These are phyloP conservation scores for Picea abies DNA, from an alignment of 83 land plant genomes.

Conservation along the genomic window DNA sequence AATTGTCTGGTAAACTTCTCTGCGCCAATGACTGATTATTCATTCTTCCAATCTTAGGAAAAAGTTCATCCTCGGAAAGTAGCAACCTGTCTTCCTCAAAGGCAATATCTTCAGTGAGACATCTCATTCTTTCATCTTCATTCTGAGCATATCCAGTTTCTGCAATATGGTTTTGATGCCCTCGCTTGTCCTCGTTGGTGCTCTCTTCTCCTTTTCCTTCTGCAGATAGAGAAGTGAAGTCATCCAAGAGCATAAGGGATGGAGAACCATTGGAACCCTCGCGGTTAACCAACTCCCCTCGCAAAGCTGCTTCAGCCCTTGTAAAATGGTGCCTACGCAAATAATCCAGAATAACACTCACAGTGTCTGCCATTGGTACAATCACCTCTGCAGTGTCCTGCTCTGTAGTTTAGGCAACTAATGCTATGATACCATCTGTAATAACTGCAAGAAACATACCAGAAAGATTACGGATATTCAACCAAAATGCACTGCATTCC, in stretches of 20 bases:
- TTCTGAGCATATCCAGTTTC: conserved; percentile 7
- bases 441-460: conserved; percentile 6
- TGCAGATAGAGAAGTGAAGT: not conserved
- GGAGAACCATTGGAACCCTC: conserved; percentile 36
- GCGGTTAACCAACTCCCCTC: conserved; percentile 50
- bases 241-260: conserved; percentile 11
- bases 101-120: conserved; percentile 7
- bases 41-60: not conserved
- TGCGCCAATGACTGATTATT: not conserved
- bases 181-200: conserved; percentile 13
- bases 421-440: too few species aligned
- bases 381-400: too few species aligned
- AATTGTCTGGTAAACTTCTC: conserved; percentile 3
- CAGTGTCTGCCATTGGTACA: conserved; percentile 27
- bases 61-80: not conserved
- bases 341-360: conserved; percentile 64
- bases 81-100: conserved; percentile 1
- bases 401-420: too few species aligned
- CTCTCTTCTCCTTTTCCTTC: conserved; percentile 24
- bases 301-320: conserved; percentile 74
- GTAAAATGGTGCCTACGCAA: conserved; percentile 57
- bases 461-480: not conserved
- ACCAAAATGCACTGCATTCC: not conserved
- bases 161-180: not conserved
- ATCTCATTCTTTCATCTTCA: not conserved